phyloP scores from a whole-genome alignment of 192 early-diverging fungal genomes.

The Podila minutissima region DNA sequence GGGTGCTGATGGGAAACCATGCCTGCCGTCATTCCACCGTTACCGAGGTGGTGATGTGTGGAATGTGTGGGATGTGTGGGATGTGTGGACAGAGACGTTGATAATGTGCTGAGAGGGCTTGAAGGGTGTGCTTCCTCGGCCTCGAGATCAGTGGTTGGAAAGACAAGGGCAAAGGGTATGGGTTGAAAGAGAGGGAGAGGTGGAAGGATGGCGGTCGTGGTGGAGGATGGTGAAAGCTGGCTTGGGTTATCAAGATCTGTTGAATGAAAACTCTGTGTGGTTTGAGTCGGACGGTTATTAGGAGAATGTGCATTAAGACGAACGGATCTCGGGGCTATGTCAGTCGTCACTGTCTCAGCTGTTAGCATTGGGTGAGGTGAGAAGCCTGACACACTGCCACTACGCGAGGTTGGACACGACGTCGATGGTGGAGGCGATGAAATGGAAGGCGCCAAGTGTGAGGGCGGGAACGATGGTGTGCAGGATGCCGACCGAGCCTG shows the following conservation, averaged over 20 bases:
- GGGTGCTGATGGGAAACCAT: neutral
- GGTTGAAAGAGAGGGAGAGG: constrained; percentile 1
- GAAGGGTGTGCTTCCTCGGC: neutral
- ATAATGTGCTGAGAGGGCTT: too few relatives aligned
- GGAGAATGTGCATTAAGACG: too few relatives aligned
- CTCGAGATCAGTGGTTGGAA: neutral
- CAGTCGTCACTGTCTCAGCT: too few relatives aligned
- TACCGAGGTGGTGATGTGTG: too few relatives aligned
- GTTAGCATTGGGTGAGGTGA: too few relatives aligned
- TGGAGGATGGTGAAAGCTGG: neutral
- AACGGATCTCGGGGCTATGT: too few relatives aligned
- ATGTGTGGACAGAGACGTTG: too few relatives aligned
- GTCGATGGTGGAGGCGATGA: neutral
- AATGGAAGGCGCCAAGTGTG: neutral
- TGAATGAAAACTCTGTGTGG: too few relatives aligned
- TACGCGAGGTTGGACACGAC: neutral
- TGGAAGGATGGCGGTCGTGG: neutral
- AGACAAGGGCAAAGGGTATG: neutral
- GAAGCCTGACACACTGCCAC: neutral
- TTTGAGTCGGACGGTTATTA: too few relatives aligned
- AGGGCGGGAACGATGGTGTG: neutral
- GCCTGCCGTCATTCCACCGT: too few relatives aligned
- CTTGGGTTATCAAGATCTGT: too few relatives aligned
- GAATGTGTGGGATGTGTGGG: too few relatives aligned
- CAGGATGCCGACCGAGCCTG: neutral